These are phyloP conservation scores for Prunus campanulata DNA, from an alignment of 306 rosid genomes.

Conservation along the genomic window DNA sequence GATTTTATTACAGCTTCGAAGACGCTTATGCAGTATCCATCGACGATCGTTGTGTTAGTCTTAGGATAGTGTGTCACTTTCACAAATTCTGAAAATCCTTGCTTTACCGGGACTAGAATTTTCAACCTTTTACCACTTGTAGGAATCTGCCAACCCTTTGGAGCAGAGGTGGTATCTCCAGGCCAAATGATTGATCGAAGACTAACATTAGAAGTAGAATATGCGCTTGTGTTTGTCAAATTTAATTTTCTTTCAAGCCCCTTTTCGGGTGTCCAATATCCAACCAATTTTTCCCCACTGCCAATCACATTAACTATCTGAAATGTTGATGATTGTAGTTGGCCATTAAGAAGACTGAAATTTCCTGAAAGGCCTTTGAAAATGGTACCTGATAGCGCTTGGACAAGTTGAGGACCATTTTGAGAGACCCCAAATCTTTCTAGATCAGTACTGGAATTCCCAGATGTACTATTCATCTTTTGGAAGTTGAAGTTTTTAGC, in stretches of 20 bases:
- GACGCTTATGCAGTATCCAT: constrained; percentile 23
- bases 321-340: constrained; percentile 25
- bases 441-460: neutral
- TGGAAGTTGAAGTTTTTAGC: neutral
- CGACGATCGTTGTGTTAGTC: neutral
- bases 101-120: constrained; percentile 22
- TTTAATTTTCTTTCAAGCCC: constrained; percentile 1
- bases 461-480: neutral
- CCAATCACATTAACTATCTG: constrained; percentile 35
- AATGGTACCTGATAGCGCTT: constrained; percentile 11
- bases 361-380: constrained; percentile 40
- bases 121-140: constrained; percentile 11
- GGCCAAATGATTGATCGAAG: constrained; percentile 33
- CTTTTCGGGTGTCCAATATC: neutral
- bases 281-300: neutral
- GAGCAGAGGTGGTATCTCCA: constrained; percentile 16
- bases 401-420: constrained; percentile 16
- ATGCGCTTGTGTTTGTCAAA: neutral
- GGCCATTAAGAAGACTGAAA: constrained; percentile 27
- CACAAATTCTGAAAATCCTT: constrained; percentile 12
- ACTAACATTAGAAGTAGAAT: neutral
- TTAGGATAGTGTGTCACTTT: neutral
- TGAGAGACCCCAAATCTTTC: neutral
- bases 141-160: constrained; percentile 34
- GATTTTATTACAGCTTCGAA: constrained; percentile 5